Evolutionary conservation across 371 early-diverging fungal species (phyloP), one percentile per base, ranked within the genome.

Genomic region (Actinomortierella wolfii): DNA sequence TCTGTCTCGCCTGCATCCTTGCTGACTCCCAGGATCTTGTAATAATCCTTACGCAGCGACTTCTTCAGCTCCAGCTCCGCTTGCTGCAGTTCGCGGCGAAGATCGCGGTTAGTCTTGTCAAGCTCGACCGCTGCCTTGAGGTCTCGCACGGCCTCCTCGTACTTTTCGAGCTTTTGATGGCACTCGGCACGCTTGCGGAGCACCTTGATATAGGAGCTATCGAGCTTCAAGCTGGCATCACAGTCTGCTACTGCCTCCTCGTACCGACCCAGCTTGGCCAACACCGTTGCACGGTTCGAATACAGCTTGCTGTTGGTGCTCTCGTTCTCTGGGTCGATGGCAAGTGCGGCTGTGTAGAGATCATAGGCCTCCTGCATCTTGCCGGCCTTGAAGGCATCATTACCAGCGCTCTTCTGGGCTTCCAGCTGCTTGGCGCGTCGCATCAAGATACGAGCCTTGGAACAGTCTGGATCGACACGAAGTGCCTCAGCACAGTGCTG

Each of bases 11-110:
- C 64, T 1, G 96, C 97, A 40, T 87, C 82, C 56, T 89, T 86
- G n/a, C 83, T 43, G 7, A 99, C 84, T 3, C 92, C 97, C 21
- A 99, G 83, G 14, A 96, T 84, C 81, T 96, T 93, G 87, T 96
- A 97, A 67, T 95, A 96, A 63, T 97, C 94, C 60, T 90, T 92
- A 45, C 90, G 87, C 74, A 86, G 81, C 41, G 95, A 91, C 76
- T 88, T 87, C 68, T 85, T 84, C 34, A 86, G 76, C 60, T 86
- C 88, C n/a, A 83, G 80, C 74, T 93, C 90, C 21, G 94, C 90
- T 51, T 85, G 79, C 50, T 87, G 83, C 41, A 87, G 78, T 40
- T 85, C 70, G 18, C 79, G 75, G 46, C 82, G 81, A 56, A 92
- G 82, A 61, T 91, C 92, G 60, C 83, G 67, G 59, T 93, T 90